These are phyloP conservation scores for Aureobasidium sp. DNA, from an alignment of 2,329 filamentous ascomycete species.

Conservation along the genomic window DNA sequence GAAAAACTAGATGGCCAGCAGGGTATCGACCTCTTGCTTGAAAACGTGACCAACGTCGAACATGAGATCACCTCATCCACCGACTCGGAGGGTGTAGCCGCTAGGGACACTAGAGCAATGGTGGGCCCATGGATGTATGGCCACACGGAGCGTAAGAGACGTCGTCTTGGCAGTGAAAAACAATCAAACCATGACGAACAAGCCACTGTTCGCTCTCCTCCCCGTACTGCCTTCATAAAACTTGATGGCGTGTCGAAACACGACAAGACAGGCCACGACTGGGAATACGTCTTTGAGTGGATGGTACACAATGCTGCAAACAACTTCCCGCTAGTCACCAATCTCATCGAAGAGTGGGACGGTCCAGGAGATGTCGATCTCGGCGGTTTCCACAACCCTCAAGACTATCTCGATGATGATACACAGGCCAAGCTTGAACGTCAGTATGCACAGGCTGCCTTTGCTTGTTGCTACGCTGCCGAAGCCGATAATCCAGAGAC, in stretches of 20 bases:
- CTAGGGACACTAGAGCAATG: slow-evolving; percentile 58
- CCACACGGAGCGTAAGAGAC: slow-evolving; percentile 49
- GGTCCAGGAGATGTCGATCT: slow-evolving; percentile 64
- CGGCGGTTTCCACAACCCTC: slow-evolving; percentile 46
- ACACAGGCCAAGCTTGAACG: slow-evolving; percentile 51
- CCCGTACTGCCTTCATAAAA: slow-evolving; percentile 15
- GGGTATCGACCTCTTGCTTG: slow-evolving; percentile 55
- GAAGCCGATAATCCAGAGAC: slow-evolving; percentile 51
- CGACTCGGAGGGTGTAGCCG: slow-evolving; percentile 34
- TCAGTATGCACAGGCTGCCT: slow-evolving; percentile 57
- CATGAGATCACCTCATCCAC: slow-evolving; percentile 25
- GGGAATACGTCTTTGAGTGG: slow-evolving; percentile 64
- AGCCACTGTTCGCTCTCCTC: background rate
- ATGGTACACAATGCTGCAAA: slow-evolving; percentile 50
- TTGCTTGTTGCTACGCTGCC: slow-evolving; percentile 62
- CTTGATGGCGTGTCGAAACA: slow-evolving; percentile 20
- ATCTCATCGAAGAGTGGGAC: slow-evolving; percentile 62
- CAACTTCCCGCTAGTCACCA: slow-evolving; percentile 55
- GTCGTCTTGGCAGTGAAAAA: slow-evolving; percentile 26
- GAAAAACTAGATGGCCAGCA: slow-evolving; percentile 50
- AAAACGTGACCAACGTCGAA: slow-evolving; percentile 41
- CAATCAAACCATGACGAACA: background rate
- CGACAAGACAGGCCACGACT: slow-evolving; percentile 47
- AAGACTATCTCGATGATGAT: slow-evolving; percentile 51
- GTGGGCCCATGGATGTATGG: slow-evolving; percentile 68